Percentiles rank a stretch among this genome's conserved stretches.
phyloP scores from a whole-genome alignment of 148 eudicot species.

The Rhododendron ferrugineum region DNA sequence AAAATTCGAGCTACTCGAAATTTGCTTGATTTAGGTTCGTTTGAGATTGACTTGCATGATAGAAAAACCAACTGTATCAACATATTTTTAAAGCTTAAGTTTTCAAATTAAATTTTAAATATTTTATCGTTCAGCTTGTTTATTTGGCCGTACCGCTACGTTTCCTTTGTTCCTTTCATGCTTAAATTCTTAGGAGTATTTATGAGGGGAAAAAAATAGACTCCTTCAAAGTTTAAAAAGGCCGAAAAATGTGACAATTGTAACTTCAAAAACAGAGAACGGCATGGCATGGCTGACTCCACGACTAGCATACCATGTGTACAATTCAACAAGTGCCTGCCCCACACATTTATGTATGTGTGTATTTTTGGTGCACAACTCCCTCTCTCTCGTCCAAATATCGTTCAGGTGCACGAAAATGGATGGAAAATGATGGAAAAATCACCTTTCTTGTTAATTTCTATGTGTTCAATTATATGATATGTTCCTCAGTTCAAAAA shows the following conservation, averaged over 20 bases:
- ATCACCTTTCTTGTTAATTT: too few species aligned
- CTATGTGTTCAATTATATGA: too few species aligned
- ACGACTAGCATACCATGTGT: neutral
- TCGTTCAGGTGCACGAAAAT: too few species aligned
- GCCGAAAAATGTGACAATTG: neutral
- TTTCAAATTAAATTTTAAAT: neutral
- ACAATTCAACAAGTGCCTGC: neutral
- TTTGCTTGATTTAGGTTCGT: neutral
- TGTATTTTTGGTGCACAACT: neutral
- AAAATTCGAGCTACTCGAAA: neutral
- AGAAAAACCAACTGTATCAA: neutral
- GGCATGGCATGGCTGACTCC: neutral
- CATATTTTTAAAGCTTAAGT: neutral
- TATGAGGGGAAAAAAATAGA: neutral
- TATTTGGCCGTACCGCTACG: neutral
- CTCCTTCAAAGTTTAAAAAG: neutral
- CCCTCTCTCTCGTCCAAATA: neutral
- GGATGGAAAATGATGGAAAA: too few species aligned
- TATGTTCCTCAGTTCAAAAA: too few species aligned
- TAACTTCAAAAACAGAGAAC: neutral
- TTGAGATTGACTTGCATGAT: neutral
- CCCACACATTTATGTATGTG: too few species aligned
- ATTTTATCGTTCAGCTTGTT: neutral
- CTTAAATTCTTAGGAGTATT: neutral
- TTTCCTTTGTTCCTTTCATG: neutral